These are phyloP conservation scores for Coemansia javaensis DNA, from an alignment of 192 early-diverging fungal species.

Conservation along the genomic window DNA sequence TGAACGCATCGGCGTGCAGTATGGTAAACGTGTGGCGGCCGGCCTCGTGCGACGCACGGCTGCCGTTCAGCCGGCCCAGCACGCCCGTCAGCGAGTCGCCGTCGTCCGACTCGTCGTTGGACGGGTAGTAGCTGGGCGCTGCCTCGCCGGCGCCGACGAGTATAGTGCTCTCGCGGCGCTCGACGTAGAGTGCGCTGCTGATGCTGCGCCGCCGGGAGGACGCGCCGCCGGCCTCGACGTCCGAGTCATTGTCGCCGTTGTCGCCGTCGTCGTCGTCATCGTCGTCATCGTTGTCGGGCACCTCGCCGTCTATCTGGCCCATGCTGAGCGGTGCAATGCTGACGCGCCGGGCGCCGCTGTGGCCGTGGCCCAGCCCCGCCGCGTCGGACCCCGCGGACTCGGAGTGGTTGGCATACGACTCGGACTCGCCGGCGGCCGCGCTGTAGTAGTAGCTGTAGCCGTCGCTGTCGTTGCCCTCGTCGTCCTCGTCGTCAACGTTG, in stretches of 20 bases:
- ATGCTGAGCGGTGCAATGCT: conserved; percentile 33
- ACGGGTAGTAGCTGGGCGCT: conserved; percentile 22
- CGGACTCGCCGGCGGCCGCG: conserved; percentile 13
- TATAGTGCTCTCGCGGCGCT: conserved; percentile 17
- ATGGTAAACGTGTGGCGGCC: conserved; percentile 12
- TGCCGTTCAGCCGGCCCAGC: conserved; percentile 16
- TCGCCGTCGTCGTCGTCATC: no score
- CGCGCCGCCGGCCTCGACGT: no score
- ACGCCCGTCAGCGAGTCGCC: conserved; percentile 43
- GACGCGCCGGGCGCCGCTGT: conserved; percentile 23
- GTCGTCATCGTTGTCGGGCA: no score
- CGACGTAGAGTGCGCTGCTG: not conserved
- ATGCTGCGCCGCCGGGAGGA: no score
- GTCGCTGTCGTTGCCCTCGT: conserved; percentile 10
- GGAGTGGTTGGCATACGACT: conserved; percentile 4
- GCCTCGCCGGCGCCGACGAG: conserved; percentile 9
- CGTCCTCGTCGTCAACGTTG: not conserved
- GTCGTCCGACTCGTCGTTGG: conserved; percentile 45
- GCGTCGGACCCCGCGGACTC: not conserved
- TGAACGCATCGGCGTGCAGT: conserved; percentile 18
- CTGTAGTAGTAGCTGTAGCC: conserved; percentile 45
- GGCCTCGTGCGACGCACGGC: conserved; percentile 14
- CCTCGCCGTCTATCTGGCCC: conserved; percentile 30
- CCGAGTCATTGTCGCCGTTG: no score
- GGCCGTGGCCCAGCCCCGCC: not conserved